These are phyloP conservation scores for Nepenthes alata DNA, from an alignment of 179 eudicot genomes.

Conservation along the genomic window DNA sequence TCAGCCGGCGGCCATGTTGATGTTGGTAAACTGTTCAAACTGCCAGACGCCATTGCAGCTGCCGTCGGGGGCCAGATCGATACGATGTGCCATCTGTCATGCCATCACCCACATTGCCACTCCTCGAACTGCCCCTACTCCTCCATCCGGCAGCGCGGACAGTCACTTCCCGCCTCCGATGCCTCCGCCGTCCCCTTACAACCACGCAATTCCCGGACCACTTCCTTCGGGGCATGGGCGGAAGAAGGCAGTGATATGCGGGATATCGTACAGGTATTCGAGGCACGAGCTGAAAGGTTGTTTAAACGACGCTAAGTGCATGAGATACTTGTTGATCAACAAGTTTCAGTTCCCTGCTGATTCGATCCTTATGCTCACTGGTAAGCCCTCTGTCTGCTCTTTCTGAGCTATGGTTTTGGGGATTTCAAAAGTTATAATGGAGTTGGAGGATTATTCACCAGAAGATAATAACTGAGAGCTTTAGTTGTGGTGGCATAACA, in stretches of 20 bases:
- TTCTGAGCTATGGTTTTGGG: too few species aligned
- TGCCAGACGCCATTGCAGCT: conserved; percentile 77
- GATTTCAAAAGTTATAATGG: too few species aligned
- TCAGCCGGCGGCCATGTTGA: conserved; percentile 27
- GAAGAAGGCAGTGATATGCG: conserved; percentile 82
- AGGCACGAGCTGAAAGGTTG: conserved; percentile 82
- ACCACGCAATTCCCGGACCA: conserved; percentile 22
- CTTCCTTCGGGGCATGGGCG: conserved; percentile 44
- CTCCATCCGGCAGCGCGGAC: background rate
- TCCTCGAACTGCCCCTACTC: conserved; percentile 35
- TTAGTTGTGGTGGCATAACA: too few species aligned
- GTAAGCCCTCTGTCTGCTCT: conserved; percentile 17
- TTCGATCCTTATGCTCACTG: conserved; percentile 81
- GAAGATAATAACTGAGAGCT: too few species aligned
- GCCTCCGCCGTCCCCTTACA: conserved; percentile 17
- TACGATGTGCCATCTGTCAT: conserved; percentile 84
- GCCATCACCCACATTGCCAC: conserved; percentile 56
- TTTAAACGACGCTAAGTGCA: conserved; percentile 88
- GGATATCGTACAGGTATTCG: conserved; percentile 57
- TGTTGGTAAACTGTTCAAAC: conserved; percentile 72
- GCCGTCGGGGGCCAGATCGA: conserved; percentile 64
- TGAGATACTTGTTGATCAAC: conserved; percentile 55
- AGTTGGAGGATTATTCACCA: too few species aligned
- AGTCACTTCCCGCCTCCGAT: conserved; percentile 8
- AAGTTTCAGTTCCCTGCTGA: conserved; percentile 64